phyloP scores from a whole-genome alignment of 176 grass and related monocot genomes.

The Triticum urartu region DNA sequence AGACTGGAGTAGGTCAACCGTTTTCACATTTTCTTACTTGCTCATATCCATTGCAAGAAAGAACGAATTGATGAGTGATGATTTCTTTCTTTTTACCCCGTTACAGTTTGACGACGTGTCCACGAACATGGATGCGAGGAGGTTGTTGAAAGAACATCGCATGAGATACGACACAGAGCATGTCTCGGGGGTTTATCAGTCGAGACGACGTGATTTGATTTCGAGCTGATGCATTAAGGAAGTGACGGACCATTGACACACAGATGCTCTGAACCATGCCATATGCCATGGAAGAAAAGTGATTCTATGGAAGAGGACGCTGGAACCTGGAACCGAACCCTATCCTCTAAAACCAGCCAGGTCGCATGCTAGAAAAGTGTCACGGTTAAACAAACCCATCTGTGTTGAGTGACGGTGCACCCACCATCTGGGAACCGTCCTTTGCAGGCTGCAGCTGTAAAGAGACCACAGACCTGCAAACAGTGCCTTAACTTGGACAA shows the following conservation, averaged over 20 bases:
- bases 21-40: conserved; percentile 7
- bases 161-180: neutral
- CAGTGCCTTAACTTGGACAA: neutral
- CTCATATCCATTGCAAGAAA: neutral
- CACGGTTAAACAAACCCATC: neutral
- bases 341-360: neutral
- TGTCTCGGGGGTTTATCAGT: neutral
- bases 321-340: neutral
- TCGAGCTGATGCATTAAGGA: neutral
- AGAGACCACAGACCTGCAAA: conserved; percentile 7
- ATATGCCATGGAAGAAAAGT: too few relatives aligned
- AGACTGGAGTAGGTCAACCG: conserved; percentile 30
- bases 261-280: conserved; percentile 14
- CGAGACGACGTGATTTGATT: neutral
- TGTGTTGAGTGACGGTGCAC: conserved; percentile 27
- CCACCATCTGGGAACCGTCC: conserved; percentile 26
- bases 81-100: neutral
- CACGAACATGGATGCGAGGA: neutral
- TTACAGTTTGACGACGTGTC: neutral
- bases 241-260: neutral
- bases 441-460: conserved; percentile 30
- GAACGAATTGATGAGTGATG: neutral
- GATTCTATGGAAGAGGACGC: neutral
- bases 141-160: neutral
- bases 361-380: conserved; percentile 3